Conservation (phyloP, 345 rosid genomes). For the Cardamine occulta region DNA sequence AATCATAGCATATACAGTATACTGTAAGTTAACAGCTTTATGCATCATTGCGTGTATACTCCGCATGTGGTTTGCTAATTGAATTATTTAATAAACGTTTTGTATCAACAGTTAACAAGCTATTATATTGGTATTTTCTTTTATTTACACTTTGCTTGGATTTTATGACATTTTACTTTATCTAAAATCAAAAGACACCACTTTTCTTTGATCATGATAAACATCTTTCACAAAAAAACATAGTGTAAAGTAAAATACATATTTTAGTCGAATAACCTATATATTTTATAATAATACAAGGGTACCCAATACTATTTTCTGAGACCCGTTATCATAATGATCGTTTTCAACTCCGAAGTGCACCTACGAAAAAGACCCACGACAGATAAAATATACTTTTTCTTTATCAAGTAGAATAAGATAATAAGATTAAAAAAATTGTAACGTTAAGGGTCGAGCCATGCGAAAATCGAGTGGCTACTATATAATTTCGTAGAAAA, state of each 20-base stretch:
- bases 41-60: neutral
- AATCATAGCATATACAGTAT: no score
- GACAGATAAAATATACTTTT: slow-evolving; percentile 32
- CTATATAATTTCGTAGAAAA: slow-evolving; percentile 33
- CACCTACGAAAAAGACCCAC: slow-evolving; percentile 38
- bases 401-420: slow-evolving; percentile 12
- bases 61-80: neutral
- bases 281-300: neutral
- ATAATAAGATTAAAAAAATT: slow-evolving; percentile 16
- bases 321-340: slow-evolving; percentile 26
- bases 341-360: slow-evolving; percentile 41
- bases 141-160: neutral
- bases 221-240: neutral
- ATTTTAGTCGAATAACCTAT: neutral
- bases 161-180: neutral
- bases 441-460: slow-evolving; percentile 43
- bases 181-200: neutral
- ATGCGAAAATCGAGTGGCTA: slow-evolving; percentile 42
- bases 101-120: neutral
- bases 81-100: neutral
- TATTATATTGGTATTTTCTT: neutral
- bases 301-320: neutral
- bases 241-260: neutral
- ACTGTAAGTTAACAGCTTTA: neutral
- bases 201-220: neutral